Conservation (phyloP, 495 filamentous ascomycete genomes). For the Penicillium pancosmium region DNA sequence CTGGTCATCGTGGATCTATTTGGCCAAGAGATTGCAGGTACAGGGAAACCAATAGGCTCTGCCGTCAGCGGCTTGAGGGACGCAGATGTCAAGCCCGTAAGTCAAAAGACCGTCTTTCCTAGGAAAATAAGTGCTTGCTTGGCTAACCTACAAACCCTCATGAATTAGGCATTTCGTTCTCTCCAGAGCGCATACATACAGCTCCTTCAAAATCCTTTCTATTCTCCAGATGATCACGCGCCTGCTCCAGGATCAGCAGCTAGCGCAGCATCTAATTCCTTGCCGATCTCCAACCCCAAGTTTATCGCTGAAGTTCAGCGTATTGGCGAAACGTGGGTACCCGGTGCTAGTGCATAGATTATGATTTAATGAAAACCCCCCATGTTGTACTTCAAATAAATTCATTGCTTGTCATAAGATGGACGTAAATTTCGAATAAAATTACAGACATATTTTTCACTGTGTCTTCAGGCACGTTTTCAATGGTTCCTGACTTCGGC, state of each 20-base stretch:
- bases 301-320: slow-evolving; percentile 82
- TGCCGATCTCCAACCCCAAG: slow-evolving; percentile 75
- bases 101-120: slow-evolving; percentile 23
- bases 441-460: slow-evolving; percentile 7
- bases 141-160: background rate
- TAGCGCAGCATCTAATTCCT: slow-evolving; percentile 36
- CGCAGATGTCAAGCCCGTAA: slow-evolving; percentile 77
- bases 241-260: slow-evolving; percentile 42
- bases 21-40: slow-evolving; percentile 47
- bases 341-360: slow-evolving; percentile 51
- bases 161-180: slow-evolving; percentile 75
- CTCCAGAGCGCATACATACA: slow-evolving; percentile 89
- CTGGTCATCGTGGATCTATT: slow-evolving; percentile 86
- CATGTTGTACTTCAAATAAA: background rate
- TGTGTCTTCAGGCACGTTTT: slow-evolving; percentile 2
- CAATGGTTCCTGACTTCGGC: slow-evolving; percentile 31
- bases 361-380: slow-evolving; percentile 15
- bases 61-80: slow-evolving; percentile 66
- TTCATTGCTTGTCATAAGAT: background rate
- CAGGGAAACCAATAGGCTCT: slow-evolving; percentile 33
- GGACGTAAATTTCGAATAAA: slow-evolving; percentile 28
- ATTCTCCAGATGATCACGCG: slow-evolving; percentile 81
- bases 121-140: background rate
- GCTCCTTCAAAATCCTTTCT: slow-evolving; percentile 93
- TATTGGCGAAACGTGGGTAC: slow-evolving; percentile 72